Evolutionary conservation across 345 rosid genomes (phyloP).

Genomic region (Syzygium grande): DNA sequence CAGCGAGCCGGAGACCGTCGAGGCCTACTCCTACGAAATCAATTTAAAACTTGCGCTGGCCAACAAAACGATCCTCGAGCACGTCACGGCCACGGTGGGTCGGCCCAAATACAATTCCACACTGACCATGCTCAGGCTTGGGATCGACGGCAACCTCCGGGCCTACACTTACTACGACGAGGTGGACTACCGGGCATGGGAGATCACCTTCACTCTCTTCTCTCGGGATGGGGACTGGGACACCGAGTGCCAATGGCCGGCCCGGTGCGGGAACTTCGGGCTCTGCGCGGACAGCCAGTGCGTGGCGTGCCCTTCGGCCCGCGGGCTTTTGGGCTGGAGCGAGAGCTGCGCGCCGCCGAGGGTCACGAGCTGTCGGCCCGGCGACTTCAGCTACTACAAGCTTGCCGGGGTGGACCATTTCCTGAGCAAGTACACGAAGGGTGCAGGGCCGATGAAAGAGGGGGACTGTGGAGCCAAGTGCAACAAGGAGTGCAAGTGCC

Average conservation of each 20-base stretch:
- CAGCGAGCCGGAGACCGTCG: conserved; percentile 5
- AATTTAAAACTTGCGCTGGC: neutral
- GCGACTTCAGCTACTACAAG: conserved; percentile 28
- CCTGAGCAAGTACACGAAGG: conserved; percentile 28
- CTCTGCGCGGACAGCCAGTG: conserved; percentile 45
- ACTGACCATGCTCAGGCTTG: conserved; percentile 24
- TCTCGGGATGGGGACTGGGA: conserved; percentile 5
- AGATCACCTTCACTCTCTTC: conserved; percentile 34
- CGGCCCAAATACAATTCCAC: conserved; percentile 41
- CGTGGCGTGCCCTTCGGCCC: conserved; percentile 40
- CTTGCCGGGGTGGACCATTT: conserved; percentile 46
- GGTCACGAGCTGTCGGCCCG: conserved; percentile 14
- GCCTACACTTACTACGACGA: conserved; percentile 28
- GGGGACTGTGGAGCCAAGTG: conserved; percentile 43
- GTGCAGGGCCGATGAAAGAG: conserved; percentile 23
- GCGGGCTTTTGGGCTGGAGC: conserved; percentile 38
- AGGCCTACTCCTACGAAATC: conserved; percentile 11
- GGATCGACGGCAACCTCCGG: conserved; percentile 40
- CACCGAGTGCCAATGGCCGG: conserved; percentile 36
- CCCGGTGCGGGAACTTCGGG: conserved; percentile 44
- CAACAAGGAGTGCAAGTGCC: conserved; percentile 22
- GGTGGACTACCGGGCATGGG: conserved; percentile 29
- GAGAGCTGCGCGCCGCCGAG: conserved; percentile 15
- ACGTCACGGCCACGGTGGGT: neutral
- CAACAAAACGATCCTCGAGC: neutral